Base-by-base conservation (phyloP, 2,329 filamentous ascomycete species). In the Diaporthe helianthi region DNA sequence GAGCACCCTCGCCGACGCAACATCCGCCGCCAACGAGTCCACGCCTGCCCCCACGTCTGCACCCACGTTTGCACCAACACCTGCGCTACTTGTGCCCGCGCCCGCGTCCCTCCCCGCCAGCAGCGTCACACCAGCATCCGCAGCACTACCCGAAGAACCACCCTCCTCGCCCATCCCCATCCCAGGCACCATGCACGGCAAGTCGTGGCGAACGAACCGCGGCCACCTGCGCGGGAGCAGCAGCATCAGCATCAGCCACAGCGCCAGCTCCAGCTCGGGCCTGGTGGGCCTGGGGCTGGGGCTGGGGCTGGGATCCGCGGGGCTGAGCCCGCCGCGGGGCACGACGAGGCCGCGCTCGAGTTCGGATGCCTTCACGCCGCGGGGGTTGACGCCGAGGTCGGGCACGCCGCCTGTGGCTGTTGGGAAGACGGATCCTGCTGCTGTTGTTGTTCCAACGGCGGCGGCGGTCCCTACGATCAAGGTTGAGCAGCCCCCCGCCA, bases 181-280 rank as follows among this genome's bases (percentile, higher is more conserved):
- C 52, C 65, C 69, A 9, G 66, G 68, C 15, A 69, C 69, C 4
- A 65, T 68, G 69, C 60, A 71, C 51, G 69, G 69, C 36, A 68
- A 71, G 31, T 68, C 68, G 36, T 69, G 68, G 68, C 68, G 65
- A 19, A 49, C 58, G 52, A 47, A 55, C 53, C 68, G 65, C 53
- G 55, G 65, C 22, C 68, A 65, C 33, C 26, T 69, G 19, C 55
- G 53, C 13, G 63, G 68, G 8, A 69, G 68, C 63, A 65, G 53
- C 26, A 65, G 68, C 17, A 36, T 65, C 26, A 65, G 68, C 17
- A 36, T 65, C n/a, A 65, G 47, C 68, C 63, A 52, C 49, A 55
- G 31, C 44, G 24, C 36, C 24, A 67, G 63, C 53, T 29, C 36
- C 24, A 67, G 63, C 53, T 29, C 63, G 3, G n/a, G 58, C 22